Evolutionary conservation across 768 basidiomycete genomes (phyloP), one percentile per base, ranked within the genome.

Genomic region (Psilocybe cubensis): DNA sequence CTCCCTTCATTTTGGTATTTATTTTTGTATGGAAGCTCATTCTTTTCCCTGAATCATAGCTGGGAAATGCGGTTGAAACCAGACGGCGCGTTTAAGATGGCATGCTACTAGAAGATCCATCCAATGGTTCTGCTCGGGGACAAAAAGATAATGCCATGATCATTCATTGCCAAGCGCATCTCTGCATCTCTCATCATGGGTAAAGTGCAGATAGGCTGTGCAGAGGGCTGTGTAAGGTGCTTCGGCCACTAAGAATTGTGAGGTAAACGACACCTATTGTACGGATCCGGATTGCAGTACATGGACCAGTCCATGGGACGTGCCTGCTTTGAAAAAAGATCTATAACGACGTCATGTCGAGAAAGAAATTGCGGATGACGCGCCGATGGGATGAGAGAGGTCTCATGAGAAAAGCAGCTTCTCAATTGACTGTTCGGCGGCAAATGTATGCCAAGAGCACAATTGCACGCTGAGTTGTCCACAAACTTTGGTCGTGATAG

Each of bases 241-340:
- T 44, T 44, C 42, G 18, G 18, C 42, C 42, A 44, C 42, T 33
- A 25, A 44, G 42, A 25, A n/a, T n/a, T 23, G 23, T 44, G 20
- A 12, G 9, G 23, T 20, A 44, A 6, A 25, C 7, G 23, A 44
- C 11, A 44, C 41, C 42, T 21, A 44, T 21, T 21, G 42, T 21
- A 51, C 4, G 50, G 50, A 51, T 51, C 50, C 31, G 33, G 31
- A 40, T 18, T 51, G 3, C 7, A 17, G 1, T n/a, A n/a, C 28
- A 29, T 43, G 52, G 52, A 54, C 52, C 35, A 31, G 58, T 59
- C 58, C 58, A 59, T 55, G 58, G 58, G 49, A 55, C 52, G 17
- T 17, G 14, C 18, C n/a, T 17, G 52, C 20, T 7, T 9, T 10
- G 42, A 44, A n/a, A n/a, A n/a, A n/a, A n/a, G n/a, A n/a, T n/a